phyloP scores from a whole-genome alignment of 2,329 filamentous ascomycete genomes.

The Fusarium albidum region DNA sequence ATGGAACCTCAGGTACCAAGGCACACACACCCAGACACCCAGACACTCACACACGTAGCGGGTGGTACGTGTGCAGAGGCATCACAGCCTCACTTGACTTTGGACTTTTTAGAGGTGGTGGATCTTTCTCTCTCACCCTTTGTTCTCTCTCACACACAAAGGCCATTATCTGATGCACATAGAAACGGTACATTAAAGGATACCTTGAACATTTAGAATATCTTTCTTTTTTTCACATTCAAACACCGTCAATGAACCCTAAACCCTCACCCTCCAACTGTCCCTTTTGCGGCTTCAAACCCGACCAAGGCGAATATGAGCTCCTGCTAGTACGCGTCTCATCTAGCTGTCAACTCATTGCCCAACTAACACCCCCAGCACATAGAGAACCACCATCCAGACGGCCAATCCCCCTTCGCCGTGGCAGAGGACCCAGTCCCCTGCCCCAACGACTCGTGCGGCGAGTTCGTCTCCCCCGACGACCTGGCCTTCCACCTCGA shows the following conservation, averaged over 20 bases:
- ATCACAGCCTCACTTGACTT: slow-evolving; percentile 29
- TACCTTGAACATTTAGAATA: neutral
- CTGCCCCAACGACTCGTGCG: slow-evolving; percentile 58
- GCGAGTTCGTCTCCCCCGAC: slow-evolving; percentile 55
- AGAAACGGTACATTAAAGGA: slow-evolving; percentile 1
- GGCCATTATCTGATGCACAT: neutral
- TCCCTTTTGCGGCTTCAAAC: slow-evolving; percentile 49
- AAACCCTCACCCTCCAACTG: slow-evolving; percentile 32
- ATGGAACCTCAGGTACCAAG: too few species aligned
- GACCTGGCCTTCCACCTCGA: slow-evolving; percentile 38
- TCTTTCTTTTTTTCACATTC: neutral
- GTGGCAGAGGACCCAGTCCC: slow-evolving; percentile 14
- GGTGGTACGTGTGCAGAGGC: slow-evolving; percentile 28
- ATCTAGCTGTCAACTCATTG: slow-evolving; percentile 5
- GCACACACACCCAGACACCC: too few species aligned
- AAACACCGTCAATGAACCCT: slow-evolving; percentile 10
- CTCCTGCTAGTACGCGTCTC: slow-evolving; percentile 45
- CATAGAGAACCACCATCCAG: slow-evolving; percentile 41
- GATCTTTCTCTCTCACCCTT: slow-evolving; percentile 24
- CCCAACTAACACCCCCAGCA: slow-evolving; percentile 37
- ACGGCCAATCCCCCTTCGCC: slow-evolving; percentile 25
- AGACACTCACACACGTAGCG: neutral
- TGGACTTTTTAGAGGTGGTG: too few species aligned
- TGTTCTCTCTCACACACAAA: slow-evolving; percentile 2
- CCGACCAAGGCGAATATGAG: slow-evolving; percentile 43